Percentiles rank a stretch among this genome's conserved stretches.
phyloP scores from a whole-genome alignment of 805 yeast genomes.

The Saccharomycopsis fibuligera region DNA sequence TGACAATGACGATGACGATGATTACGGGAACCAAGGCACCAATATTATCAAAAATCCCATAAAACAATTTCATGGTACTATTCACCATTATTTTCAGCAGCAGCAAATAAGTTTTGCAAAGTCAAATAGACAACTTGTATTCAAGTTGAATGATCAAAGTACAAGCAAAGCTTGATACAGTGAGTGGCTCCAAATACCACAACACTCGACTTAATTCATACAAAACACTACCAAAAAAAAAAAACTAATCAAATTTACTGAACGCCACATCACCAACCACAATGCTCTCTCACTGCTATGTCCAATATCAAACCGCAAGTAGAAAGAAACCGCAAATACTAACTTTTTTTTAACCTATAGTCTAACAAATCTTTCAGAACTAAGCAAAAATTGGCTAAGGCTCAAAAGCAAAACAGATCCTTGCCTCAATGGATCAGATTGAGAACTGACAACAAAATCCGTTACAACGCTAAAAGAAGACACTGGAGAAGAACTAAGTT shows the following conservation, averaged over 20 bases:
- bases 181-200: too few relatives aligned
- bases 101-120: too few relatives aligned
- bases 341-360: constrained; percentile 35
- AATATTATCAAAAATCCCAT: too few relatives aligned
- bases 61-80: too few relatives aligned
- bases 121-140: too few relatives aligned
- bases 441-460: constrained; percentile 95
- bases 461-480: constrained; percentile 99
- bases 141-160: too few relatives aligned
- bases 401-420: constrained; percentile 98
- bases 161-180: too few relatives aligned
- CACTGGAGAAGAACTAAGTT: constrained; percentile 99
- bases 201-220: neutral
- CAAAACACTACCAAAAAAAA: neutral
- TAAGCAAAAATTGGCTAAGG: constrained; percentile 99
- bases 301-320: neutral
- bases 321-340: constrained; percentile 14
- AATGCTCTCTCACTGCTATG: neutral
- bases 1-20: too few relatives aligned
- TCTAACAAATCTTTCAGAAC: constrained; percentile 93
- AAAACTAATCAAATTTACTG: too few relatives aligned
- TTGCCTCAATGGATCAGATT: constrained; percentile 99
- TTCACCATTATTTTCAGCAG: too few relatives aligned
- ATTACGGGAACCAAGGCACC: too few relatives aligned
- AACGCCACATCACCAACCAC: too few relatives aligned